Base-by-base conservation (phyloP, 176 grass and related monocot genomes). In the Bromus sterilis region DNA sequence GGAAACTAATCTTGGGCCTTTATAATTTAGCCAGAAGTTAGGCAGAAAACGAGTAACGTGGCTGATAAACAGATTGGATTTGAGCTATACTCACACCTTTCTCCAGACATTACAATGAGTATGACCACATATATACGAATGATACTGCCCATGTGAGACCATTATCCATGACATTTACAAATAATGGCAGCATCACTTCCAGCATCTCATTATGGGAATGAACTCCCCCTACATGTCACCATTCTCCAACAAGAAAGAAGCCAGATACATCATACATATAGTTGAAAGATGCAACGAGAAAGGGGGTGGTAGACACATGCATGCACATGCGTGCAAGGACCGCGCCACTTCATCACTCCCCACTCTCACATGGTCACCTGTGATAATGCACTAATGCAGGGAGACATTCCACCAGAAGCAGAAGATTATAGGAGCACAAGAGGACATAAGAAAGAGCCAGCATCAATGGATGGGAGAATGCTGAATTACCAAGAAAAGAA, bases 251-350 rank as follows among this genome's bases (percentile, higher is more conserved):
- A 85, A 77, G 32, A 78, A 77, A 81, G 42, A 81, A 65, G 41
- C 33, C 46, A 74, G 46, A 78, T 73, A 88, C 61, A 85, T 64
- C 77, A 81, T 77, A 71, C 34, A 20, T 44, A 66, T 44, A 66
- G 79, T 81, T 85, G 78, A 77, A 77, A 71, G 41, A 80, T 8
- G 41, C 56, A 81, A 42, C 53, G 7, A 25, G 44, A 77, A 85
- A 65, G 28, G 53, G 76, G 66, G 11, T 23, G 34, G 42, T 58
- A 39, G 36, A 89, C 73, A 86, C 72, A 82, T 82, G 82, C 87
- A 85, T 77, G 83, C 83, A 89, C 87, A 89, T 89, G 88, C 57
- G 33, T 63, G 83, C 56, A 72, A 73, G 87, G 73, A 78, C 78
- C 36, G 73, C 83, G 73, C 83, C 83, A 86, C 83, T 78, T 82